A percentile compares a stretch with the other conserved stretches of the same genome.
phyloP scores from a whole-genome alignment of 305 asterid species.

The Euphrasia arctica region DNA sequence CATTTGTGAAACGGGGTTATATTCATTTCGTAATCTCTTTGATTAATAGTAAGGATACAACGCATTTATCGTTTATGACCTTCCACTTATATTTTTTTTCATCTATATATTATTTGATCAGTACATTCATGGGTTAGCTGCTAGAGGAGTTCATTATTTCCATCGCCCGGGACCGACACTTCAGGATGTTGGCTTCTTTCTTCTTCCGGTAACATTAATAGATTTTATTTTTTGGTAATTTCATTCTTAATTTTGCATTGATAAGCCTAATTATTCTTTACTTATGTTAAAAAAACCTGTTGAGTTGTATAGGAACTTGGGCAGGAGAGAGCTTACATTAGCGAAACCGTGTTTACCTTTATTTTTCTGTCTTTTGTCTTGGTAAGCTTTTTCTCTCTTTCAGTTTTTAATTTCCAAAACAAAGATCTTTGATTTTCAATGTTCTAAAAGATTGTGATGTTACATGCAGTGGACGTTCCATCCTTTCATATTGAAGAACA shows the following conservation, averaged over 20 bases:
- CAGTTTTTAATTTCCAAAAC: not conserved
- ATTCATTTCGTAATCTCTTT: too few species aligned
- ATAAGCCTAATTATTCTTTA: not conserved
- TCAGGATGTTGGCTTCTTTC: conserved; percentile 76
- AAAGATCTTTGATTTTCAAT: not conserved
- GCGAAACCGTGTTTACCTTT: conserved; percentile 68
- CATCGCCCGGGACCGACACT: conserved; percentile 88
- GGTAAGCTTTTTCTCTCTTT: conserved; percentile 44
- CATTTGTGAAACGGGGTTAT: too few species aligned
- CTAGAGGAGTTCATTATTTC: conserved; percentile 82
- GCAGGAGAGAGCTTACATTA: conserved; percentile 62
- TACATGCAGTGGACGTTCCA: conserved; percentile 91
- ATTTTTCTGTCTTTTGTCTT: conserved; percentile 65
- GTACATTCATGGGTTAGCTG: conserved; percentile 90
- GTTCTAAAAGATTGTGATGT: conserved; percentile 21
- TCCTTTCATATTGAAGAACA: conserved; percentile 82
- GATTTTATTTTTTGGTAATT: not conserved
- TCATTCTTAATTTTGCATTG: not conserved
- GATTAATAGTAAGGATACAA: too few species aligned
- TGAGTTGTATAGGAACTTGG: conserved; percentile 72
- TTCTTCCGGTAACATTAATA: conserved; percentile 64
- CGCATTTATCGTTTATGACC: too few species aligned
- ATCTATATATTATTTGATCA: conserved; percentile 28
- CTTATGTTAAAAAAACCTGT: conserved; percentile 21
- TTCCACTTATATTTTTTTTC: not conserved